phyloP scores from a whole-genome alignment of 352 stramenopile species.

The Pythium diclinum region DNA sequence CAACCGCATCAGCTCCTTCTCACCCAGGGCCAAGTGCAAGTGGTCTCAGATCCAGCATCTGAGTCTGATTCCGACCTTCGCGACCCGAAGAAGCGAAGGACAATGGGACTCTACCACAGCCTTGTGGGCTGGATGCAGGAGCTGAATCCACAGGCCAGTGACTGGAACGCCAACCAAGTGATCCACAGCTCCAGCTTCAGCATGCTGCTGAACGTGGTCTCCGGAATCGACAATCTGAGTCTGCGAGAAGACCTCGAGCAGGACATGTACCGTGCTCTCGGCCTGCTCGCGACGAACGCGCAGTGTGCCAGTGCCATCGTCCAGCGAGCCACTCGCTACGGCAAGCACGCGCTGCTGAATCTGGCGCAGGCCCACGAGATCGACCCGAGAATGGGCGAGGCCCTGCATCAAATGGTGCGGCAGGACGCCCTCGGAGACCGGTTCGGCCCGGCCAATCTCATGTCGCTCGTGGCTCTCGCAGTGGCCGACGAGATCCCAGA shows the following conservation, averaged over 20 bases:
- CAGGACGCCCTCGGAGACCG: conserved; percentile 37
- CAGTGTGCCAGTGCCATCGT: conserved; percentile 57
- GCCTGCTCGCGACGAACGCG: conserved; percentile 45
- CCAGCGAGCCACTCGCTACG: conserved; percentile 59
- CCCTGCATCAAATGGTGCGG: conserved; percentile 48
- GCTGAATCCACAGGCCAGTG: conserved; percentile 28
- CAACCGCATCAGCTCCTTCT: conserved; percentile 6
- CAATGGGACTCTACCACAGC: conserved; percentile 35
- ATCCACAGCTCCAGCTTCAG: conserved; percentile 60
- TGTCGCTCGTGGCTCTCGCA: conserved; percentile 58
- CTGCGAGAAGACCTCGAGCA: conserved; percentile 39
- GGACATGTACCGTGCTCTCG: conserved; percentile 49
- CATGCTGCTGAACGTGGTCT: conserved; percentile 58
- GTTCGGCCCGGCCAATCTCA: conserved; percentile 66
- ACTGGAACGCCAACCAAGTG: conserved; percentile 45
- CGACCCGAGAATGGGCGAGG: conserved; percentile 53
- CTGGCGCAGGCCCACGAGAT: conserved; percentile 47
- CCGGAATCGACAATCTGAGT: conserved; percentile 30
- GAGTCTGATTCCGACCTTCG: neutral
- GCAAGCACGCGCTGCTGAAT: conserved; percentile 67
- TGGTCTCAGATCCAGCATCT: neutral
- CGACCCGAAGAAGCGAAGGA: conserved; percentile 4
- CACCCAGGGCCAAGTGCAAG: neutral
- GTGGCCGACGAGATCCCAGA: conserved; percentile 54
- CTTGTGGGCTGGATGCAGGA: conserved; percentile 49